phyloP scores from a whole-genome alignment of 129 eudicot species.

The Erigeron canadensis region DNA sequence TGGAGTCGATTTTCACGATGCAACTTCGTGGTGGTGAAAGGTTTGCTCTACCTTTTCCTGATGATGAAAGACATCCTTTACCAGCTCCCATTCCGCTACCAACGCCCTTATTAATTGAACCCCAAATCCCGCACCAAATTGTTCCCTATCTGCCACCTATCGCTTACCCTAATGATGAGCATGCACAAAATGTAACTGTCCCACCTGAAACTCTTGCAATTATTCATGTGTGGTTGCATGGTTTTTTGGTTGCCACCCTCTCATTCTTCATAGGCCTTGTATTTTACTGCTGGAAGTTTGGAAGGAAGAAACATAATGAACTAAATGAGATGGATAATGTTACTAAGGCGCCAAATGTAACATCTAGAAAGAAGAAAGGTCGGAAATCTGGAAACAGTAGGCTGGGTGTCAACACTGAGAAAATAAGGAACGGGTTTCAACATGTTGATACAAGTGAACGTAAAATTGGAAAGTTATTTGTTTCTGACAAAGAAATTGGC shows the following conservation, averaged over 20 bases:
- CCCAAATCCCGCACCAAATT: constrained; percentile 18
- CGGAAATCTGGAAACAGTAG: constrained; percentile 46
- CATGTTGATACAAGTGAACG: constrained; percentile 37
- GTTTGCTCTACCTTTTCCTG: constrained; percentile 49
- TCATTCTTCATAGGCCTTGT: constrained; percentile 31
- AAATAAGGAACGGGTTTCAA: constrained; percentile 21
- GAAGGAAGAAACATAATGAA: constrained; percentile 28
- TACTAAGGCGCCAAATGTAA: constrained; percentile 39
- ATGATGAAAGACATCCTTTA: constrained; percentile 8
- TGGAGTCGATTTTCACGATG: constrained; percentile 41
- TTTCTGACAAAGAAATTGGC: constrained; percentile 67
- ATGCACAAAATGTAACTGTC: constrained; percentile 22
- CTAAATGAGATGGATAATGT: constrained; percentile 27
- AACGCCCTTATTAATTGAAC: neutral
- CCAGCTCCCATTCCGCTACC: constrained; percentile 11
- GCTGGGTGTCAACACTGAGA: constrained; percentile 28
- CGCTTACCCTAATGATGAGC: constrained; percentile 11
- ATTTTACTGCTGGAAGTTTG: constrained; percentile 25
- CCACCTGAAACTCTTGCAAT: constrained; percentile 27
- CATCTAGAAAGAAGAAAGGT: constrained; percentile 62
- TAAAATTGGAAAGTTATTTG: constrained; percentile 60
- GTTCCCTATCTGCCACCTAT: constrained; percentile 29
- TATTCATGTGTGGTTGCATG: constrained; percentile 27
- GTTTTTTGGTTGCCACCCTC: constrained; percentile 34
- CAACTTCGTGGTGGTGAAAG: constrained; percentile 42